phyloP scores from a whole-genome alignment of 148 eudicot species.

The Dysphania ambrosioides region DNA sequence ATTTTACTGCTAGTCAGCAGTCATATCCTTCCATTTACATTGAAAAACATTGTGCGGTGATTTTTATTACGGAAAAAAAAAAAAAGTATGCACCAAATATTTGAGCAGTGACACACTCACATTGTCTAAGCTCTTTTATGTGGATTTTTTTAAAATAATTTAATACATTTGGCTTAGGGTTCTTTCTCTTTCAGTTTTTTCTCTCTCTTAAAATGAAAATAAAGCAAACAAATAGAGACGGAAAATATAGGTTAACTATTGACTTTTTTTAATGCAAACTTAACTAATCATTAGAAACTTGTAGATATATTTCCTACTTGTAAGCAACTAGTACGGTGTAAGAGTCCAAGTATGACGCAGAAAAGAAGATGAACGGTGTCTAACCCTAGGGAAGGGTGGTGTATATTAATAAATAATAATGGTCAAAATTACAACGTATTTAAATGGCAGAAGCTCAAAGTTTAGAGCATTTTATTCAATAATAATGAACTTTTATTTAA shows the following conservation, averaged over 20 bases:
- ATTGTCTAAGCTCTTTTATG: neutral
- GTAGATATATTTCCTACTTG: too few relatives aligned
- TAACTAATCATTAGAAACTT: too few relatives aligned
- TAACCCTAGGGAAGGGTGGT: neutral
- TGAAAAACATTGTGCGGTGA: neutral
- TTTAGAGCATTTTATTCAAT: constrained; percentile 2
- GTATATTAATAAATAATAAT: constrained; percentile 18
- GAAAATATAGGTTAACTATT: too few relatives aligned
- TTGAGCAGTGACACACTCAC: too few relatives aligned
- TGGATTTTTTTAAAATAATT: too few relatives aligned
- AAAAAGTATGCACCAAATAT: too few relatives aligned
- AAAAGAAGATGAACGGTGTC: neutral
- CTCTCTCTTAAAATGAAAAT: too few relatives aligned
- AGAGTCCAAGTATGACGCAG: neutral
- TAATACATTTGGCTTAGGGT: neutral
- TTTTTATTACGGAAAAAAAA: too few relatives aligned
- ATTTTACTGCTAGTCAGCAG: neutral
- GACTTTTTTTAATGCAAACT: too few relatives aligned
- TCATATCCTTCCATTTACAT: neutral
- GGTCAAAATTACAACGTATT: neutral
- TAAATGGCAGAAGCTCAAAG: neutral
- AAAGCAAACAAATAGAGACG: too few relatives aligned
- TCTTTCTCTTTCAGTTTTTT: too few relatives aligned
- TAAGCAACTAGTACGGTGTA: neutral
- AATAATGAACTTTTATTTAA: constrained; percentile 11